phyloP scores from a whole-genome alignment of 805 yeast genomes.

The Sugiyamaella lignohabitans region DNA sequence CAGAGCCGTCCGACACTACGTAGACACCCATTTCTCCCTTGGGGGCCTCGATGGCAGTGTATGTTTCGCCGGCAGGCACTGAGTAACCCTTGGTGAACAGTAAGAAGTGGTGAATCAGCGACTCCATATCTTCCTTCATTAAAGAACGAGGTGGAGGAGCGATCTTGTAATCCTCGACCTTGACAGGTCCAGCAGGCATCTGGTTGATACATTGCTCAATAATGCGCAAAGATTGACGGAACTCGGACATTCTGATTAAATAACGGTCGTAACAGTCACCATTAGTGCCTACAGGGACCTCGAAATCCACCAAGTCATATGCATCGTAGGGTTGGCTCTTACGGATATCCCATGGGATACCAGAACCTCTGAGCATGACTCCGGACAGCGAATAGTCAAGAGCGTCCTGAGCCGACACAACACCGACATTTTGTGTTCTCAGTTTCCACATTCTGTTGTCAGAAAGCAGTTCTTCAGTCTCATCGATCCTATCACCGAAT shows the following conservation, averaged over 20 bases:
- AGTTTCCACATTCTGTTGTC: conserved; percentile 91
- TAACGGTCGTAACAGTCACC: conserved; percentile 93
- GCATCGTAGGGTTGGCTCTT: conserved; percentile 88
- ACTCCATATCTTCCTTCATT: conserved; percentile 93
- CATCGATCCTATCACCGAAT: conserved; percentile 88
- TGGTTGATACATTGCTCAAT: conserved; percentile 85
- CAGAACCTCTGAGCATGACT: conserved; percentile 87
- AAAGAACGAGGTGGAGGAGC: conserved; percentile 71
- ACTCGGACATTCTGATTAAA: conserved; percentile 83
- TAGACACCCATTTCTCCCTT: conserved; percentile 94
- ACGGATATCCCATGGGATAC: conserved; percentile 80
- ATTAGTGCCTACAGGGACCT: conserved; percentile 75
- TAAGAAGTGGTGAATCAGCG: conserved; percentile 82
- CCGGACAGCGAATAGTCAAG: conserved; percentile 74
- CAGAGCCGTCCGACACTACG: conserved; percentile 81
- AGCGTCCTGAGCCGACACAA: conserved; percentile 80
- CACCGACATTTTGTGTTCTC: conserved; percentile 76
- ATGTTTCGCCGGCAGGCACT: conserved; percentile 87
- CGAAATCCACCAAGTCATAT: conserved; percentile 78
- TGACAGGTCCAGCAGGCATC: conserved; percentile 88
- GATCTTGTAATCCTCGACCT: conserved; percentile 84
- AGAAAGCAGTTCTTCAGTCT: conserved; percentile 80
- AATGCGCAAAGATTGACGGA: conserved; percentile 83
- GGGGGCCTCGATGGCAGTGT: conserved; percentile 89
- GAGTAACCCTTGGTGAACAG: conserved; percentile 82